phyloP scores from a whole-genome alignment of 352 stramenopile genomes.

The Phytophthora capsici region DNA sequence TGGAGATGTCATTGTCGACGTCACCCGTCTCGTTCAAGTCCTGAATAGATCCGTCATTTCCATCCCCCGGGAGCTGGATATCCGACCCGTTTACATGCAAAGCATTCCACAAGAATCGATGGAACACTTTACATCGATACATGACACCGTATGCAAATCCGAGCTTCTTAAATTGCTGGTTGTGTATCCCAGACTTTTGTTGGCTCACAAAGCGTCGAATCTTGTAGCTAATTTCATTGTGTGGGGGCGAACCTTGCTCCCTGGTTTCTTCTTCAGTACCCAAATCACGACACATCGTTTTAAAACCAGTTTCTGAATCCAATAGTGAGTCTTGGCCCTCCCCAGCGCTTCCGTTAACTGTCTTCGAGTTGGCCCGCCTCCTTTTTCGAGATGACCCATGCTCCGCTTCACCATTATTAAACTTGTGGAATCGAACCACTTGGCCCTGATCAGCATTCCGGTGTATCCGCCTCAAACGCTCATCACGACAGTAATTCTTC shows the following conservation, averaged over 20 bases:
- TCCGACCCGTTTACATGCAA: slow-evolving; percentile 50
- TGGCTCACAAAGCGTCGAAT: slow-evolving; percentile 75
- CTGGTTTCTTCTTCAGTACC: slow-evolving; percentile 20
- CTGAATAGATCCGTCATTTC: too few species aligned
- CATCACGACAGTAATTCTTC: slow-evolving; percentile 81
- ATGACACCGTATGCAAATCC: slow-evolving; percentile 85
- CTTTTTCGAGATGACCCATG: slow-evolving; percentile 32
- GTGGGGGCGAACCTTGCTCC: slow-evolving; percentile 5
- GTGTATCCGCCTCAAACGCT: slow-evolving; percentile 69
- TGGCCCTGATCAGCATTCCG: slow-evolving; percentile 64
- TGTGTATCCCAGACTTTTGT: slow-evolving; percentile 58
- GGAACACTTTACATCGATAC: slow-evolving; percentile 82
- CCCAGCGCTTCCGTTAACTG: neutral
- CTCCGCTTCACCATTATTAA: slow-evolving; percentile 42
- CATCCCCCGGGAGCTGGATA: too few species aligned
- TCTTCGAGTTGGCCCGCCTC: slow-evolving; percentile 7
- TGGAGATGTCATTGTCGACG: too few species aligned
- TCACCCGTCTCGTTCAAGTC: too few species aligned
- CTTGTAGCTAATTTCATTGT: slow-evolving; percentile 67
- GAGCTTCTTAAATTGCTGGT: slow-evolving; percentile 74
- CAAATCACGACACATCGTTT: slow-evolving; percentile 18
- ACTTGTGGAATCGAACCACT: slow-evolving; percentile 56
- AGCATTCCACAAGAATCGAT: slow-evolving; percentile 75
- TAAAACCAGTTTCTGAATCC: slow-evolving; percentile 4
- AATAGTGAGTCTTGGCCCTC: slow-evolving; percentile 5